phyloP scores from a whole-genome alignment of 2,329 filamentous ascomycete species.

The Fusarium tuaranense region DNA sequence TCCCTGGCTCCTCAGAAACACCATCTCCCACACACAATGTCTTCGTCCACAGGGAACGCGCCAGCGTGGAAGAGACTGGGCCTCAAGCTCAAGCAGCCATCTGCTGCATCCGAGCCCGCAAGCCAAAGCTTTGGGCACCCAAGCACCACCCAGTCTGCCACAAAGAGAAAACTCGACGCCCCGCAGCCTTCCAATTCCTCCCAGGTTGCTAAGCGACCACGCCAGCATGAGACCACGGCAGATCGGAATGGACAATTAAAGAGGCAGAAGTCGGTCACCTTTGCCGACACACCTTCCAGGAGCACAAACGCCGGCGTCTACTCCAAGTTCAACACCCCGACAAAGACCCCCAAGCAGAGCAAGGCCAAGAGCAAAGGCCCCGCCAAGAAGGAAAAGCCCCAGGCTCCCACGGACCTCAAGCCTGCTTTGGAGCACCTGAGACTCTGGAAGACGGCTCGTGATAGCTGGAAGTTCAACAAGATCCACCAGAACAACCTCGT shows the following conservation, averaged over 20 bases:
- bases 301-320: constrained; percentile 35
- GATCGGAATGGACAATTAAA: constrained; percentile 48
- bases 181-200: constrained; percentile 48
- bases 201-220: constrained; percentile 50
- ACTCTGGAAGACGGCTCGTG: constrained; percentile 77
- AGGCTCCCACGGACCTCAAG: constrained; percentile 60
- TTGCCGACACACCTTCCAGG: constrained; percentile 57
- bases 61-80: constrained; percentile 72
- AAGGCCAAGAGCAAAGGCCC: constrained; percentile 52
- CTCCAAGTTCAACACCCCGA: constrained; percentile 48
- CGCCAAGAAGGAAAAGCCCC: constrained; percentile 53
- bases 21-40: constrained; percentile 50
- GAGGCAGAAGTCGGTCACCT: constrained; percentile 63
- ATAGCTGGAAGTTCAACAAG: constrained; percentile 96
- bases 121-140: constrained; percentile 53
- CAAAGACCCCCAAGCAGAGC: constrained; percentile 47
- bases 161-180: constrained; percentile 56
- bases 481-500: constrained; percentile 87
- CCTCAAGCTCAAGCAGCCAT: constrained; percentile 67
- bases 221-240: constrained; percentile 45
- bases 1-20: constrained; percentile 19
- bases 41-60: constrained; percentile 56
- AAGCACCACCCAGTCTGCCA: constrained; percentile 49
- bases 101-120: constrained; percentile 48
- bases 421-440: constrained; percentile 81